phyloP scores from a whole-genome alignment of 75 land plant genomes.

The Larix kaempferi region DNA sequence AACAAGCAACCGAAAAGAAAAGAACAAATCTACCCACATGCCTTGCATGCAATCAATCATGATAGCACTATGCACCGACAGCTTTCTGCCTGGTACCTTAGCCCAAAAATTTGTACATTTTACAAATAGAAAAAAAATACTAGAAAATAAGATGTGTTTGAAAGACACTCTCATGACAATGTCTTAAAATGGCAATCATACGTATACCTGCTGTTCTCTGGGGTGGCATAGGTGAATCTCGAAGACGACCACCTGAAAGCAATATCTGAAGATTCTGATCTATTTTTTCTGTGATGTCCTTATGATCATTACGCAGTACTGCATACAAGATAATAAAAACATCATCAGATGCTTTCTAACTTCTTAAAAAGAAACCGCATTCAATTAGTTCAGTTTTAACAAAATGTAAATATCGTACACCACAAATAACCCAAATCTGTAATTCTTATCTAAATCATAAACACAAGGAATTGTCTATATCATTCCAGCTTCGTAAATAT shows the following conservation, averaged over 20 bases:
- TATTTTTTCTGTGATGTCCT: constrained; percentile 64
- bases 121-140: neutral
- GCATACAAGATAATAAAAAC: constrained; percentile 9
- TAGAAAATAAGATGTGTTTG: neutral
- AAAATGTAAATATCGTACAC: too few species aligned
- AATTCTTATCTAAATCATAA: too few species aligned
- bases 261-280: constrained; percentile 59
- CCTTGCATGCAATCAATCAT: too few species aligned
- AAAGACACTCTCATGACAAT: neutral
- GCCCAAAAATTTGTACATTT: neutral
- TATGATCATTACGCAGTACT: constrained; percentile 85
- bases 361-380: too few species aligned
- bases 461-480: too few species aligned
- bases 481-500: too few species aligned
- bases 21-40: too few species aligned
- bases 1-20: too few species aligned
- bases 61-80: too few species aligned
- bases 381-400: too few species aligned
- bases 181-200: neutral
- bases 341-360: too few species aligned
- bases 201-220: constrained; percentile 46
- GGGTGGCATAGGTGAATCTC: constrained; percentile 17
- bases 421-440: too few species aligned
- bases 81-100: neutral
- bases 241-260: constrained; percentile 62